Percentiles rank a stretch among this genome's conserved stretches.
Conservation (phyloP, 768 basidiomycete genomes). For the Suillus ampliporus region DNA sequence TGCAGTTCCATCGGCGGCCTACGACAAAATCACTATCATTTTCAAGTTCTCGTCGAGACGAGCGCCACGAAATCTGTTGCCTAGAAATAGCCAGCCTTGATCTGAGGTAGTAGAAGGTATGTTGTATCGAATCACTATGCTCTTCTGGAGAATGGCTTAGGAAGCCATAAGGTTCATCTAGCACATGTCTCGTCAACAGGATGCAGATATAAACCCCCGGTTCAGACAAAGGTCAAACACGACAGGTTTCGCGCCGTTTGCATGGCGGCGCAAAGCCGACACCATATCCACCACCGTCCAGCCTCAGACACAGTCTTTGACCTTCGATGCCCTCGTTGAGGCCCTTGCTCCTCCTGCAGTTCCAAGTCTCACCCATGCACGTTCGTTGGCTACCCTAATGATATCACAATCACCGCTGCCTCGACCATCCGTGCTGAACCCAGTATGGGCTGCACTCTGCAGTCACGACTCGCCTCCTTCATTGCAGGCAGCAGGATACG, state of each 20-base stretch:
- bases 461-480: conserved; percentile 54
- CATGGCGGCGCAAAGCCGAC: conserved; percentile 45
- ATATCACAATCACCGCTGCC: conserved; percentile 61
- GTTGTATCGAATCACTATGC: not conserved
- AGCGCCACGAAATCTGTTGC: not conserved
- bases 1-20: not conserved
- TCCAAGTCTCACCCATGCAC: conserved; percentile 69
- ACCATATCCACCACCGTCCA: conserved; percentile 35
- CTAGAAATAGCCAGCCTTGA: not conserved
- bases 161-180: not conserved
- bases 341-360: conserved; percentile 57
- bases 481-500: conserved; percentile 71
- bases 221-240: conserved; percentile 49
- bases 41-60: not conserved
- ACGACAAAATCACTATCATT: not conserved
- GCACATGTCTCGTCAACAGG: conserved; percentile 37
- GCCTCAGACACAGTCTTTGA: conserved; percentile 28
- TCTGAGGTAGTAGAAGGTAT: conserved; percentile 6
- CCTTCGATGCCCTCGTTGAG: conserved; percentile 54
- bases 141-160: not conserved
- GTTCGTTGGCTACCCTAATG: conserved; percentile 58
- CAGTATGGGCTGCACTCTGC: conserved; percentile 68
- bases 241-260: conserved; percentile 45
- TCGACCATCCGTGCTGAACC: conserved; percentile 54
- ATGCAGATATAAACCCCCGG: conserved; percentile 37